Evolutionary conservation across 2,329 filamentous ascomycete genomes (phyloP), one percentile per base, ranked within the genome.

Genomic region (Sarocladiaceae sp.): DNA sequence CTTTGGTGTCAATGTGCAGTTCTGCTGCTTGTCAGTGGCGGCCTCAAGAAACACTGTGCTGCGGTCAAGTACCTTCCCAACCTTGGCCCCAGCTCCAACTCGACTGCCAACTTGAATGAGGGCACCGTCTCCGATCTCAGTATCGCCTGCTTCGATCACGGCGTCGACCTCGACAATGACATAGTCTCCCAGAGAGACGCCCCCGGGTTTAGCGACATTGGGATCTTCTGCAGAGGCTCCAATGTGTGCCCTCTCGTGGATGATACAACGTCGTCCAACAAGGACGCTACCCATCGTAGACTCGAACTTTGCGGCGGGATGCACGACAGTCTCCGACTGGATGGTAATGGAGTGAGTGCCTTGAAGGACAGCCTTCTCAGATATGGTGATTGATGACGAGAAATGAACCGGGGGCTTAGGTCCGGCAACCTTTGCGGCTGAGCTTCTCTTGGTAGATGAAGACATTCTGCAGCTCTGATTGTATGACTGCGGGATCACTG

Each of bases 341-440:
- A 97, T 80, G 34, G 80, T 83, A 50, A 98, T 87, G 2, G 80
- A 82, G 59, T 94, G 77, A 2, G 77, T 81, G 51, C 93, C 93
- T 15, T 70, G 78, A 15, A 85, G 66, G 15, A 77, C 27, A 10
- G 80, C 78, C 47, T 74, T 74, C 51, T 83, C 80, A 57, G 80
- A 75, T 47, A 85, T 81, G 23, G 71, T 72, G 46, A 82, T 65
- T 15, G 72, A 72, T 0, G 76, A 75, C 15, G 78, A 77, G 59
- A 84, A 75, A 55, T 76, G 73, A 42, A 80, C 74, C 2, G 80
- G 80, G 0, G 80, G 74, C 54, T 76, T 79, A 2, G 78, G 77
- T 11, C 73, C 73, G 43, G 73, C 68, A 18, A 74, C 64, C 11
- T 78, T 74, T 47, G 78, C 61, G 54, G 76, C 69, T 0, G 79